These are phyloP conservation scores for Bacterosira constricta DNA, from an alignment of 108 stramenopile genomes.

Conservation along the genomic window DNA sequence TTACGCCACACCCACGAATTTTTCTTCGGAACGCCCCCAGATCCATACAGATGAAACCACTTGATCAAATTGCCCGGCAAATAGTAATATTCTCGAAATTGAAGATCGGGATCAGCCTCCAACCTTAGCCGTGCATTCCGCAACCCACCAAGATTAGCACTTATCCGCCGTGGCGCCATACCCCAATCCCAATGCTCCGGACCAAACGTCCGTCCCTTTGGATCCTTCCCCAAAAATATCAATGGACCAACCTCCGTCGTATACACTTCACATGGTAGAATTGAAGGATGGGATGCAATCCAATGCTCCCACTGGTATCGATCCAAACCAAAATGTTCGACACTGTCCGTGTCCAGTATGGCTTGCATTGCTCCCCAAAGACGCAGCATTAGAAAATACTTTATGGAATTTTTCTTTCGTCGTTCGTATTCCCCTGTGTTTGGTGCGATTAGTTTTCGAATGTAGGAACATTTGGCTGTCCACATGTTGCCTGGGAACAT, in stretches of 20 bases:
- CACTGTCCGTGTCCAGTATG: constrained; percentile 28
- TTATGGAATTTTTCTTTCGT: constrained; percentile 18
- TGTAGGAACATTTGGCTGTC: constrained; percentile 49
- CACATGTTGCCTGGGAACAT: constrained; percentile 57
- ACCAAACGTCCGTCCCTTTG: constrained; percentile 1
- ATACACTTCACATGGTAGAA: constrained; percentile 47
- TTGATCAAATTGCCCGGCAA: constrained; percentile 42
- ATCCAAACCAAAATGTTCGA: constrained; percentile 41
- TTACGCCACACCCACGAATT: constrained; percentile 51
- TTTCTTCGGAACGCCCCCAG: constrained; percentile 25
- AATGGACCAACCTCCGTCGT: constrained; percentile 28
- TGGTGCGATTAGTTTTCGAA: constrained; percentile 40
- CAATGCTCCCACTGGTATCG: constrained; percentile 53
- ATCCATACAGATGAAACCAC: constrained; percentile 46
- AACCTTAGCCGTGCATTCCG: not conserved
- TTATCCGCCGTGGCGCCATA: constrained; percentile 27
- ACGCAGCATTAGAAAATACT: constrained; percentile 23
- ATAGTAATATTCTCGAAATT: constrained; percentile 45
- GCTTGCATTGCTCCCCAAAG: constrained; percentile 21
- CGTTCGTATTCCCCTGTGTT: constrained; percentile 31
- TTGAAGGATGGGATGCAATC: constrained; percentile 51
- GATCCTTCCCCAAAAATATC: constrained; percentile 32
- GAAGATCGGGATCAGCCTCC: constrained; percentile 14
- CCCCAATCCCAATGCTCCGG: constrained; percentile 29
- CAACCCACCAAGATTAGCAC: constrained; percentile 13